A percentile compares a stretch with the other conserved stretches of the same genome.
phyloP scores from a whole-genome alignment of 73 alveolate genomes.

The Effrenium voratum region DNA sequence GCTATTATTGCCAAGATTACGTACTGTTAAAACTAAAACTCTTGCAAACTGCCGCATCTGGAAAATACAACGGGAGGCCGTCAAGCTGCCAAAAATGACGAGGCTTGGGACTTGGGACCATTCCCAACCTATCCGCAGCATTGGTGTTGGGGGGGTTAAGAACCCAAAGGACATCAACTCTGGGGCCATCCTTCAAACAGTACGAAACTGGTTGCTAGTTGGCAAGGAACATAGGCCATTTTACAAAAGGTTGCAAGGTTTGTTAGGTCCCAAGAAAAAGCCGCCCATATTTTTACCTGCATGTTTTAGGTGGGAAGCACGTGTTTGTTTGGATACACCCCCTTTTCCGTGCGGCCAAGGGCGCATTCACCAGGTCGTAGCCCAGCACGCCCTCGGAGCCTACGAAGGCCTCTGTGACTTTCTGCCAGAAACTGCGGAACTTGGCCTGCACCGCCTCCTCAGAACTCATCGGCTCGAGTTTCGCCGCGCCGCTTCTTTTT shows the following conservation, averaged over 20 bases:
- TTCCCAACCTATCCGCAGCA: no score
- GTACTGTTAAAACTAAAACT: no score
- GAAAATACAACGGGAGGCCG: no score
- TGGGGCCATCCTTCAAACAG: neutral
- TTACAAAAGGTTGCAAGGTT: neutral
- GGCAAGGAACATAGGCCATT: neutral
- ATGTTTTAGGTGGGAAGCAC: neutral
- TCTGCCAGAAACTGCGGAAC: constrained; percentile 20
- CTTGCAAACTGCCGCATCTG: no score
- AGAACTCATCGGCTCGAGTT: no score
- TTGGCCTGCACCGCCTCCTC: constrained; percentile 45
- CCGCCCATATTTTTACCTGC: neutral
- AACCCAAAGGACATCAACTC: no score
- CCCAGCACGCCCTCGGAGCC: constrained; percentile 60
- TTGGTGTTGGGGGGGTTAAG: no score
- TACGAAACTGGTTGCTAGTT: neutral
- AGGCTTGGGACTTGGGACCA: no score
- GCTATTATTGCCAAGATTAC: no score
- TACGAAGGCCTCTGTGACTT: constrained; percentile 24
- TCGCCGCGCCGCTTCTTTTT: no score
- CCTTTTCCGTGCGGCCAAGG: neutral
- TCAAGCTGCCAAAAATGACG: no score
- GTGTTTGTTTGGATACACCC: no score
- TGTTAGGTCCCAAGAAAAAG: neutral
- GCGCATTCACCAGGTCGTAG: constrained; percentile 63